Percentiles rank a stretch among this genome's conserved stretches.
Evolutionary conservation across 2,329 filamentous ascomycete genomes (phyloP).

Genomic region (Trichoderma asperellum): DNA sequence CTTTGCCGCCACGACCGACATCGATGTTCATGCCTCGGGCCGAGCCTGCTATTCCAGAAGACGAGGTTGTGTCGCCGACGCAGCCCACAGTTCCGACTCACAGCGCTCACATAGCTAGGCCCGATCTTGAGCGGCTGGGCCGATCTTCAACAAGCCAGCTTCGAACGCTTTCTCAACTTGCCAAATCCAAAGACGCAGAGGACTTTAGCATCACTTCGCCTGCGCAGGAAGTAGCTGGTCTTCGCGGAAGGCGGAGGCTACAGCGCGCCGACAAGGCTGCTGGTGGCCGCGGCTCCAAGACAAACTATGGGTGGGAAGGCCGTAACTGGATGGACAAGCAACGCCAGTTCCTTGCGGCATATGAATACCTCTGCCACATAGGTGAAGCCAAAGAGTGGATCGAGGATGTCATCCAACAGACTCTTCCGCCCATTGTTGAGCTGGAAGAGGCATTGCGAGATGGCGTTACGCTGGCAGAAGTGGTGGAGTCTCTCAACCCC

Average conservation of each 20-base stretch:
- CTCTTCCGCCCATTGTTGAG: constrained; percentile 89
- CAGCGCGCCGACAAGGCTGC: constrained; percentile 68
- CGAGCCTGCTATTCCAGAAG: constrained; percentile 53
- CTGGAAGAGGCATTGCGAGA: constrained; percentile 90
- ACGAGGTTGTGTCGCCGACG: constrained; percentile 40
- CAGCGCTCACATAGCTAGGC: constrained; percentile 57
- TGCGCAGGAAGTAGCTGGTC: constrained; percentile 82
- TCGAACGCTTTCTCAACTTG: constrained; percentile 81
- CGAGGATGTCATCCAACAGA: constrained; percentile 81
- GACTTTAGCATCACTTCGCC: constrained; percentile 80
- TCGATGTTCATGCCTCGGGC: constrained; percentile 65
- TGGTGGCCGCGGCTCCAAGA: constrained; percentile 50
- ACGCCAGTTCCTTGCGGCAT: constrained; percentile 91
- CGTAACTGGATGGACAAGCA: constrained; percentile 99
- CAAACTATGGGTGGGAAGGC: constrained; percentile 72
- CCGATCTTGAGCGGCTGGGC: constrained; percentile 80
- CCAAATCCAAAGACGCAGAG: constrained; percentile 72
- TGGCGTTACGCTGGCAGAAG: constrained; percentile 90
- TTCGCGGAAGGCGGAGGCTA: constrained; percentile 80
- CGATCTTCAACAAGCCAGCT: constrained; percentile 90
- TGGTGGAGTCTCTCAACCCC: constrained; percentile 87
- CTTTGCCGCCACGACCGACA: constrained; percentile 55
- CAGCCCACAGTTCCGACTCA: constrained; percentile 31
- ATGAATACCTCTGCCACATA: constrained; percentile 98
- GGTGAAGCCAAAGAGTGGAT: constrained; percentile 99